A percentile compares a stretch with the other conserved stretches of the same genome.
Conservation (phyloP, 371 early-diverging fungal genomes). For the Mucor circinelloides region DNA sequence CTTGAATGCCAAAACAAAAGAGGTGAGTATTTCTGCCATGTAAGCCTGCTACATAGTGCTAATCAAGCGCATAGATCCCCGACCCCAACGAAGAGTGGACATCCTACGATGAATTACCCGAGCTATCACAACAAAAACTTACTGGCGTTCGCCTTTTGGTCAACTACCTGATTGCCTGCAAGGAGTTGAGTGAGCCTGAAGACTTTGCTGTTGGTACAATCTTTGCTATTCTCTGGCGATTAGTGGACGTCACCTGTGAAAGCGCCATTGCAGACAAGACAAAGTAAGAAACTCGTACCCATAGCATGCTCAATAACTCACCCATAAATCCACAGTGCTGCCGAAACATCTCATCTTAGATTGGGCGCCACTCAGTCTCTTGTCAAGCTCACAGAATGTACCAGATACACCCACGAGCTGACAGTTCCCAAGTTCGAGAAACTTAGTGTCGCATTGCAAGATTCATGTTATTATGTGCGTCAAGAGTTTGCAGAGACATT, state of each 20-base stretch:
- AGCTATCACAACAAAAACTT: conserved; percentile 36
- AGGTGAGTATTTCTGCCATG: neutral
- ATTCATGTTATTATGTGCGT: conserved; percentile 85
- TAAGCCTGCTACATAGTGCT: neutral
- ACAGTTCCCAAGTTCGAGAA: conserved; percentile 56
- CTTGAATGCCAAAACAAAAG: conserved; percentile 27
- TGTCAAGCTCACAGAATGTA: conserved; percentile 65
- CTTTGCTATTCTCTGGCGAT: conserved; percentile 32
- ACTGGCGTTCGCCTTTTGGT: conserved; percentile 34
- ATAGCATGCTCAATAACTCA: neutral
- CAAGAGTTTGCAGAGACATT: conserved; percentile 71
- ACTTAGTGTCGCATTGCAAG: conserved; percentile 69
- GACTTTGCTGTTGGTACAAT: conserved; percentile 15
- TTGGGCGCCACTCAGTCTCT: conserved; percentile 69
- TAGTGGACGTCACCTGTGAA: conserved; percentile 32
- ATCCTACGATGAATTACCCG: conserved; percentile 31
- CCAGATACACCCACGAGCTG: conserved; percentile 56
- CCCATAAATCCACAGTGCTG: conserved; percentile 22
- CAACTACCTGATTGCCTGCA: conserved; percentile 33
- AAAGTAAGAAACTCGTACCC: conserved; percentile 14
- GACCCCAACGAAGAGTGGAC: conserved; percentile 33
- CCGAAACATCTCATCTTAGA: conserved; percentile 52
- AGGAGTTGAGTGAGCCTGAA: conserved; percentile 11
- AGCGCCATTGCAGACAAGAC: conserved; percentile 23
- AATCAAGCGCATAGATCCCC: neutral